Conservation (phyloP, 352 stramenopile genomes). For the Labyrinthula sp. region DNA sequence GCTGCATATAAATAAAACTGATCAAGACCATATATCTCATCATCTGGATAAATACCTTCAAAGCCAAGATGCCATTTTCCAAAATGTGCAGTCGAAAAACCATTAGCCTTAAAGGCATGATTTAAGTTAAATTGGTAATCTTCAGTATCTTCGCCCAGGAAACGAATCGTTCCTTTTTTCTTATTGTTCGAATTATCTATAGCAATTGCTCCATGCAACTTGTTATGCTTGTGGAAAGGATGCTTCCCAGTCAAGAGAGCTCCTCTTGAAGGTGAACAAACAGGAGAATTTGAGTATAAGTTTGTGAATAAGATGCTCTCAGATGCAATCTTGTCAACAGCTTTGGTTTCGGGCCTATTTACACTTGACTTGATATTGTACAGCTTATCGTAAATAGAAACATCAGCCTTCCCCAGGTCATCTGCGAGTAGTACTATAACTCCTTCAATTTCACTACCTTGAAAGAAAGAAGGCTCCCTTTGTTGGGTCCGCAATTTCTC, state of each 20-base stretch:
- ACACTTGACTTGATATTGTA: not conserved
- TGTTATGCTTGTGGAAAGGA: conserved; percentile 14
- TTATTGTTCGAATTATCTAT: not conserved
- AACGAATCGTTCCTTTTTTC: not conserved
- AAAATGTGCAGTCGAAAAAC: conserved; percentile 23
- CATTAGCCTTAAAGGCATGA: conserved; percentile 8
- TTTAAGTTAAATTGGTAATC: conserved; percentile 8
- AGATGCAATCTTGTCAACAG: conserved; percentile 5
- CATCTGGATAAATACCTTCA: conserved; percentile 10
- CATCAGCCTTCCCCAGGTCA: conserved; percentile 14
- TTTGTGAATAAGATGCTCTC: conserved; percentile 11
- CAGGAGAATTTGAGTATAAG: conserved; percentile 16
- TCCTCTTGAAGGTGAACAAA: conserved; percentile 13
- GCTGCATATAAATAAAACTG: too few relatives aligned
- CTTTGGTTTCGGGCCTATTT: conserved; percentile 3
- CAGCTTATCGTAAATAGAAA: conserved; percentile 6
- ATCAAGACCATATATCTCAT: conserved; percentile 20
- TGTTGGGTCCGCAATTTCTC: too few relatives aligned
- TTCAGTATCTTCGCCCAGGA: conserved; percentile 12
- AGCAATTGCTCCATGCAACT: conserved; percentile 15
- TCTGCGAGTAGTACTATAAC: conserved; percentile 25
- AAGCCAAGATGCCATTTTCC: conserved; percentile 27
- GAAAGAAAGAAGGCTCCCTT: too few relatives aligned
- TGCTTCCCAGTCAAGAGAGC: conserved; percentile 13
- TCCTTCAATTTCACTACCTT: too few relatives aligned